Evolutionary conservation across 1,284 basidiomycete species (phyloP), one percentile per base, ranked within the genome.

Genomic region (Cryptococcus sp.): DNA sequence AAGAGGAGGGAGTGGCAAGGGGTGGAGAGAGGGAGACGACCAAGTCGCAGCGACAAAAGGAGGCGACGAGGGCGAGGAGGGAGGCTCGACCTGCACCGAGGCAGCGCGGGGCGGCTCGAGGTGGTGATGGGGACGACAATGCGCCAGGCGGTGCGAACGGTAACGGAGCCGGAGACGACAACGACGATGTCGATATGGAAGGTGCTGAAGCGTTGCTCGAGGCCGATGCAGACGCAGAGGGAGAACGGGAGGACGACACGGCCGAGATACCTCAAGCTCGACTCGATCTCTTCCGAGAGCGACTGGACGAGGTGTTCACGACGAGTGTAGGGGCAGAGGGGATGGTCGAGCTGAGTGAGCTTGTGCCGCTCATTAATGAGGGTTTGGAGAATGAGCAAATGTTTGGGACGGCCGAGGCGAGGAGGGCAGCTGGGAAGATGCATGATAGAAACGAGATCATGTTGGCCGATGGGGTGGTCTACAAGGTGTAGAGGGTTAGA

Each of bases 371-470:
- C 47, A 76, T 97, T 68, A 97, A 98, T 65, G 79, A 83, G 55
- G 88, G 86, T 14, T 71, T 94, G 41, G 65, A 79, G 16, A 80
- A 80, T 2, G 79, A 80, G 33, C 77, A 79, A 19, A 74, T 91
- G 40, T 97, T 91, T 67, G 84, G 85, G 9, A 84, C 82, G 1
- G 78, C 78, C 21, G 93, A 97, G 71, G 93, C 87, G 6, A 82
- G 79, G 19, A 77, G 78, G 50, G 84, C 85, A 38, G 84, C 86
- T 50, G 77, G 82, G 55, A 73, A 76, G 40, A 97, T 97, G 93
- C 79, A 82, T 45, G 83, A 86, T 36, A 79, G 78, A 22, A 87
- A 92, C 61, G 85, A 93, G 71, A 76, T 97, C 58, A 91, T 97
- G 88, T 79, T 90, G 59, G 83, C 83, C 51, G 87, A 86, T 36